phyloP scores from a whole-genome alignment of 2,329 filamentous ascomycete species.

The Aspergillus sp. region DNA sequence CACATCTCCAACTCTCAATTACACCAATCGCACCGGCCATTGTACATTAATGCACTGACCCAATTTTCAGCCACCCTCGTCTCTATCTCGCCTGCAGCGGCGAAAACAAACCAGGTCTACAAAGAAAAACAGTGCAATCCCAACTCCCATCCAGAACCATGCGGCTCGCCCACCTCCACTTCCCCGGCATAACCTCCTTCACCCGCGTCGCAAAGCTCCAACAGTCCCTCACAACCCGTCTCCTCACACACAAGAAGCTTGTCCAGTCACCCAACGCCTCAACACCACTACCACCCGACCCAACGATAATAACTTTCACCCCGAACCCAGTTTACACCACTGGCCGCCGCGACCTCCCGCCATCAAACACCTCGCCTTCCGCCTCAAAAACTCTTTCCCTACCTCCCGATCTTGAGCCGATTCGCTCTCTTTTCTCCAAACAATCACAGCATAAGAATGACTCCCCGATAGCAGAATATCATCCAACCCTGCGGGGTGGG shows the following conservation, averaged over 20 bases:
- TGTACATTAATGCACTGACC: not conserved
- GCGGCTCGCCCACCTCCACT: conserved; percentile 61
- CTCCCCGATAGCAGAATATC: conserved; percentile 57
- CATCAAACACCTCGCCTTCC: conserved; percentile 35
- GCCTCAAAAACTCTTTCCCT: conserved; percentile 35
- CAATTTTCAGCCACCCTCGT: not conserved
- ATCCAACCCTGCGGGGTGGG: conserved; percentile 76
- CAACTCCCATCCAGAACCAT: conserved; percentile 33
- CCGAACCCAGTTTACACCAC: conserved; percentile 84
- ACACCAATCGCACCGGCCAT: not conserved
- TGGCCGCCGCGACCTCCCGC: conserved; percentile 71
- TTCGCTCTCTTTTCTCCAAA: conserved; percentile 32
- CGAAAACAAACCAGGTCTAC: not conserved
- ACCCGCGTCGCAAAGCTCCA: conserved; percentile 57
- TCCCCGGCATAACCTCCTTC: conserved; percentile 57
- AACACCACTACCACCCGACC: conserved; percentile 52
- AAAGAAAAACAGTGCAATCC: not conserved
- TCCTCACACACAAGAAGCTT: conserved; percentile 62
- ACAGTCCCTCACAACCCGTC: conserved; percentile 54
- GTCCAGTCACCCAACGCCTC: conserved; percentile 24
- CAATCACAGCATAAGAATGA: conserved; percentile 19
- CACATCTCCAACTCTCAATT: not conserved
- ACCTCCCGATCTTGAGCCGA: conserved; percentile 37
- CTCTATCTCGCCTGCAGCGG: too few relatives aligned
- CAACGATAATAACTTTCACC: conserved; percentile 78